Evolutionary conservation across 75 land plant species (phyloP), one percentile per base, ranked within the genome.

Genomic region (Picea glauca): DNA sequence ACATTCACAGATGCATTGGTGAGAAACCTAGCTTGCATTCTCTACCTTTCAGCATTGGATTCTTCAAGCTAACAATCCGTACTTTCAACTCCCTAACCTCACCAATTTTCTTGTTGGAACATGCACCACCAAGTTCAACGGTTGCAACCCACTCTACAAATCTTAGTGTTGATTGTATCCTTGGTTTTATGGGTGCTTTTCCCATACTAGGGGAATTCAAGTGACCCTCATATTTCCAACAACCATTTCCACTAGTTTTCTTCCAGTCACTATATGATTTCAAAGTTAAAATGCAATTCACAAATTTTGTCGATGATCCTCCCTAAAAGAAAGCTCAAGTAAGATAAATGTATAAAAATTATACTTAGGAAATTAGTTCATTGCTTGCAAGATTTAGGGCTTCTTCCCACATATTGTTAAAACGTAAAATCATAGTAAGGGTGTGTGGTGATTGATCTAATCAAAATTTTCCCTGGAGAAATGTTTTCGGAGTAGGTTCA

Each of bases 111-210:
- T 89, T 91, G 76, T 89, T 91, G 7, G 87, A 75, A 50, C 72
- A 81, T 57, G 93, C 93, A 26, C 95, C 96, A 61, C 99, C 99
- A 76, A 96, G 94, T 78, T 97, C 96, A 68, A 97, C 96, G 33
- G 95, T 83, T 0, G 99, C 88, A 43, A 94, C 99, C 20, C 99
- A 73, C 82, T 94, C 99, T 32, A 98, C 99, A 88, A 97, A 97
- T 75, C 93, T 94, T 17, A 31, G 99, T 97, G 81, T 98, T 97
- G 38, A 94, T 81, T 38, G 99, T 94, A 87, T 90, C 6, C 83
- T 72, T 1, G 85, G 72, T 77, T 38, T 61, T 5, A 38, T 61
- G 62, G 88, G 81, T 60, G 74, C 72, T 67, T 84, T 93, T 30
- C 73, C 80, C 26, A 26, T 26, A 26, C 26, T 7, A 0, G 94